Conservation (phyloP, 768 basidiomycete species). For the Sporobolomyces roseus region DNA sequence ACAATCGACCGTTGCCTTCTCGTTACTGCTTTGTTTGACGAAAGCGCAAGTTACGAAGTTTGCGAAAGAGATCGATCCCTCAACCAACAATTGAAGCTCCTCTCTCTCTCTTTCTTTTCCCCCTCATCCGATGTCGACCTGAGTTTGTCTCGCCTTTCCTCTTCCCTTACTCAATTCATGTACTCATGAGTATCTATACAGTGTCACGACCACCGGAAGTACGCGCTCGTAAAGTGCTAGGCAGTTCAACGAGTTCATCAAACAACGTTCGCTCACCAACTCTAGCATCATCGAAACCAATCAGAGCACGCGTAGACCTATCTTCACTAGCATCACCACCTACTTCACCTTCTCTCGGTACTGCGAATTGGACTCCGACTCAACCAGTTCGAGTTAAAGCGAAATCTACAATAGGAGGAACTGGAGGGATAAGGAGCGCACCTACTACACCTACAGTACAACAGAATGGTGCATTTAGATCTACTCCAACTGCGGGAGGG, state of each 20-base stretch:
- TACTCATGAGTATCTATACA: not conserved
- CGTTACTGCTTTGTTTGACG: too few species aligned
- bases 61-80: not conserved
- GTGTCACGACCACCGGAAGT: constrained; percentile 11
- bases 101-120: not conserved
- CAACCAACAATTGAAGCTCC: not conserved
- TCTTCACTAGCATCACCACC: constrained; percentile 9
- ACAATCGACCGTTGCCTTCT: too few species aligned
- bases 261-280: constrained; percentile 12
- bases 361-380: constrained; percentile 4
- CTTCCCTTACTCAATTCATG: not conserved
- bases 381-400: constrained; percentile 11
- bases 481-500: not conserved
- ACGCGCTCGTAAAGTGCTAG: constrained; percentile 8
- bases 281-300: constrained; percentile 4
- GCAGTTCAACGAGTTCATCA: not conserved
- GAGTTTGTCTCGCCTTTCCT: not conserved
- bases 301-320: constrained; percentile 12
- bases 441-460: constrained; percentile 12
- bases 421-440: constrained; percentile 11
- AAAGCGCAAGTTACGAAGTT: not conserved
- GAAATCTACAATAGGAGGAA: constrained; percentile 3
- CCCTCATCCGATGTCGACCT: constrained; percentile 5
- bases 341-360: not conserved
- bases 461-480: not conserved